Evolutionary conservation across 1,284 basidiomycete genomes (phyloP).

Genomic region (Inonotus obliquus): DNA sequence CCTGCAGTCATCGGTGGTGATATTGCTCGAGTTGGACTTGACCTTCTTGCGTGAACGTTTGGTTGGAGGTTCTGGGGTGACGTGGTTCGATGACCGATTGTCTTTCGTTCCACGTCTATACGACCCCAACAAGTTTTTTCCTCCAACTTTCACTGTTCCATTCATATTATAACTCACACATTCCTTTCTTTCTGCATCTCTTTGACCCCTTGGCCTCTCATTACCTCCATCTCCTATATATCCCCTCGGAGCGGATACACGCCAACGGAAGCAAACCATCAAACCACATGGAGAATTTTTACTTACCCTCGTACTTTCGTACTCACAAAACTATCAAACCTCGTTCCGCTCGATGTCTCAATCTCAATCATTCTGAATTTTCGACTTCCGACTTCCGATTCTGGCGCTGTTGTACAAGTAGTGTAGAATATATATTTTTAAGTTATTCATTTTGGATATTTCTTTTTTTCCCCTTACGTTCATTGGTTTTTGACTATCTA

Average conservation of each 20-base stretch:
- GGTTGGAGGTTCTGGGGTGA: too few species aligned
- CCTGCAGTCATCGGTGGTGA: not conserved
- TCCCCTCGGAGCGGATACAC: too few species aligned
- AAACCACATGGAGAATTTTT: too few species aligned
- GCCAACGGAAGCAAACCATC: too few species aligned
- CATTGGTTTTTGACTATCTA: too few species aligned
- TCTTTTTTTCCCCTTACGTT: not conserved
- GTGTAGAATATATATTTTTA: conserved; percentile 14
- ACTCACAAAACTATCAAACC: not conserved
- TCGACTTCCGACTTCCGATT: not conserved
- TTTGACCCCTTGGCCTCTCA: too few species aligned
- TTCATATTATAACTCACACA: too few species aligned
- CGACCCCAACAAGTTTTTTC: too few species aligned
- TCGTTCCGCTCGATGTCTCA: not conserved
- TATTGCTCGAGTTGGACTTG: not conserved
- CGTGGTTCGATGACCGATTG: too few species aligned
- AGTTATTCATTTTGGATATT: conserved; percentile 1
- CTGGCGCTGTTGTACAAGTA: not conserved
- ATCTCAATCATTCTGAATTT: not conserved
- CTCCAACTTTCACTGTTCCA: too few species aligned
- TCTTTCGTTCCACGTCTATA: too few species aligned
- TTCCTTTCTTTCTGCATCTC: too few species aligned
- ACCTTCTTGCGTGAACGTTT: not conserved
- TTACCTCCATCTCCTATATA: not conserved
- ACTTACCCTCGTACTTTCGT: not conserved